Evolutionary conservation across 2,329 filamentous ascomycete genomes (phyloP).

Genomic region (Trichophyton rubrum): DNA sequence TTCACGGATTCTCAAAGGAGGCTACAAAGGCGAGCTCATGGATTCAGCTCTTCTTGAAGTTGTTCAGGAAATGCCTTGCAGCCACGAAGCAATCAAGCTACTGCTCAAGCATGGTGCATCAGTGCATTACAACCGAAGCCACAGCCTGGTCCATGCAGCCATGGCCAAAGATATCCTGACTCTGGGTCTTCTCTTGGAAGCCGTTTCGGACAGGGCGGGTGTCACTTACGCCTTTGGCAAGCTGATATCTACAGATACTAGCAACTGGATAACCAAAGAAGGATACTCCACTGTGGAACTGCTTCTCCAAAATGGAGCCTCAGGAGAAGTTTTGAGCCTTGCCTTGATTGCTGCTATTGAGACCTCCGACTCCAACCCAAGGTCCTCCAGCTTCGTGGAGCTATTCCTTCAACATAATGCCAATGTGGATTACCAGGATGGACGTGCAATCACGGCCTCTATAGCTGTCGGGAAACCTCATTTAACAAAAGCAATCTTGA

Average conservation of each 20-base stretch:
- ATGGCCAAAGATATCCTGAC: constrained; percentile 9
- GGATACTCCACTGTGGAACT: constrained; percentile 39
- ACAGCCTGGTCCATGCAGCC: constrained; percentile 32
- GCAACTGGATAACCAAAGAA: constrained; percentile 38
- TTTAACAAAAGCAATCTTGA: constrained; percentile 12
- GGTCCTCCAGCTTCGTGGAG: constrained; percentile 33
- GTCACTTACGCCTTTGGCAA: constrained; percentile 13
- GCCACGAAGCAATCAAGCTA: constrained; percentile 33
- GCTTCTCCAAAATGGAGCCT: constrained; percentile 30
- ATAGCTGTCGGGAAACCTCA: constrained; percentile 42
- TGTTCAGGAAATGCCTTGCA: constrained; percentile 12
- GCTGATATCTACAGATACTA: constrained; percentile 6
- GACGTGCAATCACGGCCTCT: constrained; percentile 39
- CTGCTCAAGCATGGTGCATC: constrained; percentile 43
- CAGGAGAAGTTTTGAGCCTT: constrained; percentile 30
- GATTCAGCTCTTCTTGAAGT: constrained; percentile 13
- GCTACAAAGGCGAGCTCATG: constrained; percentile 8
- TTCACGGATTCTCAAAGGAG: constrained; percentile 16
- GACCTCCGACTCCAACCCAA: constrained; percentile 28
- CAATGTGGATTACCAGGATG: constrained; percentile 41
- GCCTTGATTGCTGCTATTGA: constrained; percentile 39
- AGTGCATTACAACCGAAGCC: constrained; percentile 43
- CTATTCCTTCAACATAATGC: constrained; percentile 28
- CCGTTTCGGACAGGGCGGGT: constrained; percentile 7
- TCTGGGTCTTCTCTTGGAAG: constrained; percentile 12